These are phyloP conservation scores for Cladosporium austrohemisphaericum DNA, from an alignment of 2,329 filamentous ascomycete species.

Conservation along the genomic window DNA sequence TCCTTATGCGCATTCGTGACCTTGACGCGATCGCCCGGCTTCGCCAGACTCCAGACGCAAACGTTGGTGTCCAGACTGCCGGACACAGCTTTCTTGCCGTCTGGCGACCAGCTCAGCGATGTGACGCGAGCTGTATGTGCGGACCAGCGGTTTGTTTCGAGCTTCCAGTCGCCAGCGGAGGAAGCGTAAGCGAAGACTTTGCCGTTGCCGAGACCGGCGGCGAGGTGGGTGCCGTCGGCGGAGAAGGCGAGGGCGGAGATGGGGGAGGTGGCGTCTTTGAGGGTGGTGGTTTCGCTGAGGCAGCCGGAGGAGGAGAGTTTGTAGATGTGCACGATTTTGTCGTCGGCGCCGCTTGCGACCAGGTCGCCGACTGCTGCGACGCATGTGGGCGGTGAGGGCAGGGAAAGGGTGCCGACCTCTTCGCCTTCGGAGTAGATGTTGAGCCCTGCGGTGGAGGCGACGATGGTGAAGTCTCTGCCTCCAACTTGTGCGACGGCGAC, in stretches of 20 bases:
- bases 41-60: slow-evolving; percentile 81
- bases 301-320: slow-evolving; percentile 51
- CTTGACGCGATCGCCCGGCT: slow-evolving; percentile 81
- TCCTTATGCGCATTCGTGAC: slow-evolving; percentile 90
- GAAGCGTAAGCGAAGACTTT: slow-evolving; percentile 76
- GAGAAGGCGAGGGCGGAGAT: slow-evolving; percentile 85
- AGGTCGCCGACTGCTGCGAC: slow-evolving; percentile 65
- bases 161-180: slow-evolving; percentile 52
- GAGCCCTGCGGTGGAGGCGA: slow-evolving; percentile 54
- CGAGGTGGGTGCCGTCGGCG: slow-evolving; percentile 68
- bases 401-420: slow-evolving; percentile 45
- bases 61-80: slow-evolving; percentile 88
- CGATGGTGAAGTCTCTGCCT: slow-evolving; percentile 49
- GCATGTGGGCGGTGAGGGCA: slow-evolving; percentile 59
- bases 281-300: slow-evolving; percentile 49
- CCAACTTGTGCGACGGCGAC: slow-evolving; percentile 57
- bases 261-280: slow-evolving; percentile 65
- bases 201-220: slow-evolving; percentile 76
- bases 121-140: slow-evolving; percentile 67
- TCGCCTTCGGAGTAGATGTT: slow-evolving; percentile 56
- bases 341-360: slow-evolving; percentile 73
- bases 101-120: slow-evolving; percentile 70
- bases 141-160: slow-evolving; percentile 77
- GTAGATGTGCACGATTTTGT: slow-evolving; percentile 74
- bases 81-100: slow-evolving; percentile 74